Evolutionary conservation across 164 flowering plant genomes (phyloP), one percentile per base, ranked within the genome.

Genomic region (Vitis cinerea): DNA sequence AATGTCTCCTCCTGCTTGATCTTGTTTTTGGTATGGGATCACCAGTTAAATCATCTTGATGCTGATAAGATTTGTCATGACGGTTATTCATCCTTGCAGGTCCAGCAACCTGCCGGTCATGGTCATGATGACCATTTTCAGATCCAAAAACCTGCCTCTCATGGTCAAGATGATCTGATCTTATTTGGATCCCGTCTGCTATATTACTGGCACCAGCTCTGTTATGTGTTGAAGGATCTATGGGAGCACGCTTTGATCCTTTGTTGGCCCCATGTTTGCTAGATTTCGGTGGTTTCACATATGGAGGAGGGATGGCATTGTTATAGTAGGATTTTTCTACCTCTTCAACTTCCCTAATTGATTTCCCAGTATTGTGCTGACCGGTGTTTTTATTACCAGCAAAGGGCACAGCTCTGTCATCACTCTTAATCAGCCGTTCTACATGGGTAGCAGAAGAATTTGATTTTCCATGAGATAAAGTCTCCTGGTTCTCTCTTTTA

Each of bases 281-380:
- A 65, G 55, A 82, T 69, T 74, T 81, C 7, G 84, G 74, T 78
- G 82, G 63, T 63, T 83, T 83, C 8, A 70, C 64, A 64, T 83
- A 83, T 6, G 86, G 86, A n/a, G 86, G 86, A 58, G 84, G 86
- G 59, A 78, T 30, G 55, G 55, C 58, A 73, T 54, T 75, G 19
- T 71, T 81, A 61, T 51, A 52, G 69, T 62, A 64, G 27, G 86
- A 72, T 60, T 30, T 61, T 50, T 50, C 81, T 71, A 75, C 85
- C 48, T 75, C 82, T 27, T 48, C 55, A 61, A 52, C 76, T 60
- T 75, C 79, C 15, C 76, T 64, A 14, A 16, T 69, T 29, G 72
- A 69, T 54, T 55, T 73, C 10, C 69, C 65, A 62, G 9, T 29
- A 11, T 50, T 14, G 11, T 37, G 53, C 30, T 55, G 73, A 50